Base-by-base conservation (phyloP, 2,329 filamentous ascomycete species). In the Fusarium zealandicum region DNA sequence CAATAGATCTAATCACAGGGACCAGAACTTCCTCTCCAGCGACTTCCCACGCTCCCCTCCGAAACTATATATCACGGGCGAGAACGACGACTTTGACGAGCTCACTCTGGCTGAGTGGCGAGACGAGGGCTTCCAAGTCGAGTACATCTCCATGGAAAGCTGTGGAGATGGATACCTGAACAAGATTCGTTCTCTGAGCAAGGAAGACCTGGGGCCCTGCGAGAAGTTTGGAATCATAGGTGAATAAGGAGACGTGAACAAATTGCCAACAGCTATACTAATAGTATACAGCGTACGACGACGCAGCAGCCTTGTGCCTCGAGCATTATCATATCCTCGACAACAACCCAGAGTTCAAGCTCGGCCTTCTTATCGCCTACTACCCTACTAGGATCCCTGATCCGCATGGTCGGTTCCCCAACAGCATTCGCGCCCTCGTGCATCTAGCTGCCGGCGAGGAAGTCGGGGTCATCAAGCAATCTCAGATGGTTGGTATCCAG, bases 311-410 rank as follows among this genome's bases (percentile, higher is more conserved):
- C 5, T 39, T 69, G 25, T 79, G 77, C 39, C 69, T 80, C 1
- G 75, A 79, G 64, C 73, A 78, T 56, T 80, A 76, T 55, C 77
- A 80, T 58, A 53, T 76, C 10, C 53, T 77, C 10, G 76, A 78
- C 46, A 75, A 79, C 47, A 80, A 79, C 53, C 70, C 71, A 3
- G 75, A 78, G 8, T 74, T 74, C 57, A 77, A 75, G 50, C 71
- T 80, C 16, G 70, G 72, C 3, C 69, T 73, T 9, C 71, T 80
- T 4, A 70, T 80, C 9, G 78, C 77, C 1, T 80, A 80, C 54
- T 80, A 80, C 51, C 78, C 78, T 1, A 73, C 73, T 3, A 61
- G 72, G 0, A 75, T 80, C 16, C 78, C 78, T 1, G 77, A 80
- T 13, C 75, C 77, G 2, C 63, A 72, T 6, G 75, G 72, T 0